These are phyloP conservation scores for Rhododendron henanense DNA, from an alignment of 148 eudicot genomes.

Conservation along the genomic window DNA sequence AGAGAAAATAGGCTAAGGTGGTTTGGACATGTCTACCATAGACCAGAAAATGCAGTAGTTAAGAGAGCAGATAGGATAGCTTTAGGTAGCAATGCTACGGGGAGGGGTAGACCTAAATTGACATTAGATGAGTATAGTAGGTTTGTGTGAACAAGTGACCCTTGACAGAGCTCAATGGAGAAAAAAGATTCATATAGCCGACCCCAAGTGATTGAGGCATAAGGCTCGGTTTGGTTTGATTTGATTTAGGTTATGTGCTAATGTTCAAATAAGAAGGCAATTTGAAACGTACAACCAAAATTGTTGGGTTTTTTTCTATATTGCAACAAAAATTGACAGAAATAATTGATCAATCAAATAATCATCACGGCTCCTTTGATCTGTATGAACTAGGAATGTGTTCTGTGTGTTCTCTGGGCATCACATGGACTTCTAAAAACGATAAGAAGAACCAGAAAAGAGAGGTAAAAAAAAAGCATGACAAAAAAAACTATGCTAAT, in stretches of 20 bases:
- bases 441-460: background rate
- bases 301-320: background rate
- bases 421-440: background rate
- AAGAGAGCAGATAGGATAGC: no score
- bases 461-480: background rate
- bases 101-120: no score
- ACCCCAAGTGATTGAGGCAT: no score
- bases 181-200: no score
- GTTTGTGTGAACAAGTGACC: no score
- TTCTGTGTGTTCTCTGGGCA: background rate
- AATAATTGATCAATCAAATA: background rate
- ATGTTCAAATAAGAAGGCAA: background rate
- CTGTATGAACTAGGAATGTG: background rate
- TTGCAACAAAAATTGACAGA: background rate
- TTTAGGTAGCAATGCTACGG: no score
- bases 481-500: background rate
- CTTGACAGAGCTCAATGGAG: no score
- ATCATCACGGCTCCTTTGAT: background rate
- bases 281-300: background rate
- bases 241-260: background rate
- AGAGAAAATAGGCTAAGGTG: no score
- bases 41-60: no score
- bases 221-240: no score
- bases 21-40: no score
- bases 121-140: no score